Conservation (phyloP, 2,329 filamentous ascomycete species). For the Pseudogymnoascus pannorum region DNA sequence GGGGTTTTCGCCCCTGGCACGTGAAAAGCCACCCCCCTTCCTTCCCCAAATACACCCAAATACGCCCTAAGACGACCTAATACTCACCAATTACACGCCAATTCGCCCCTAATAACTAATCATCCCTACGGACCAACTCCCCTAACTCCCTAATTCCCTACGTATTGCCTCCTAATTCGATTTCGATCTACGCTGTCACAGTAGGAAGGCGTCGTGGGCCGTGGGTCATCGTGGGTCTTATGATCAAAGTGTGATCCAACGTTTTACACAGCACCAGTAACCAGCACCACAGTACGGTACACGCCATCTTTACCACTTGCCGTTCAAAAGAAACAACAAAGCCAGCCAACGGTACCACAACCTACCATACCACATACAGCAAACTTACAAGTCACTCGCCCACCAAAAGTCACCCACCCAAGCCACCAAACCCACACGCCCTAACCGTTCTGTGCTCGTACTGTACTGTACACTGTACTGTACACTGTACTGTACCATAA, state of each 20-base stretch:
- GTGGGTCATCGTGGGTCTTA: neutral
- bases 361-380: too few species aligned
- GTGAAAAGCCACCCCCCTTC: neutral
- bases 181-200: neutral
- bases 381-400: too few species aligned
- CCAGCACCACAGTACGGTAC: neutral
- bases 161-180: neutral
- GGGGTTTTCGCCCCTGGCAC: constrained; percentile 4
- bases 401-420: too few species aligned
- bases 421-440: neutral
- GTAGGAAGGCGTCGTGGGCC: neutral
- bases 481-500: too few species aligned
- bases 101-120: neutral
- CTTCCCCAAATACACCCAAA: neutral
- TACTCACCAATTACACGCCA: too few species aligned
- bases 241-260: neutral
- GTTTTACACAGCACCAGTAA: neutral
- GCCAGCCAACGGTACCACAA: too few species aligned
- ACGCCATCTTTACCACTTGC: neutral
- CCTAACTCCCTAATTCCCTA: neutral
- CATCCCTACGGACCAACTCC: neutral
- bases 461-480: too few species aligned
- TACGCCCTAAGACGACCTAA: too few species aligned
- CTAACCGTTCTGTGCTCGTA: too few species aligned
- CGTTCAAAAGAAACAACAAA: neutral